Percentiles rank a stretch among this genome's conserved stretches.
phyloP scores from a whole-genome alignment of 768 basidiomycete genomes.

The Tylopilus subfusipes region DNA sequence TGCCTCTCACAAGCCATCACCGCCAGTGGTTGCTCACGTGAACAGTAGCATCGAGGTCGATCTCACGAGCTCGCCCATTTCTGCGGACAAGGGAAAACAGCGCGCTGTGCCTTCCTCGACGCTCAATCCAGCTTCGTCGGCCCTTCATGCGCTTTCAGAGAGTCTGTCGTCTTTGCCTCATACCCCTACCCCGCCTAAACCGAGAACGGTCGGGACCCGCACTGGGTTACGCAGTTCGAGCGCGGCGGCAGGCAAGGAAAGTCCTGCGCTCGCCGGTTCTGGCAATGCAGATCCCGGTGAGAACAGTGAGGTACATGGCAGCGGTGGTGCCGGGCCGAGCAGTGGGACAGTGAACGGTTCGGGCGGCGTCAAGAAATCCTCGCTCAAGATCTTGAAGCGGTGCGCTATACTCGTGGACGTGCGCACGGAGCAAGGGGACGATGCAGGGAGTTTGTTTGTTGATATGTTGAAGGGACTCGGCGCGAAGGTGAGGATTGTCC shows the following conservation, averaged over 20 bases:
- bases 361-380: conserved; percentile 27
- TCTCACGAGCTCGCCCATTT: conserved; percentile 12
- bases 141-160: conserved; percentile 58
- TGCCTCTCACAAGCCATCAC: conserved; percentile 15
- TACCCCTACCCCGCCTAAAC: conserved; percentile 32
- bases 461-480: conserved; percentile 81
- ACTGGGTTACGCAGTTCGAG: conserved; percentile 46
- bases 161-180: conserved; percentile 53
- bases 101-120: conserved; percentile 13
- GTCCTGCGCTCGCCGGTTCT: conserved; percentile 31
- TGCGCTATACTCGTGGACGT: conserved; percentile 88
- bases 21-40: conserved; percentile 1
- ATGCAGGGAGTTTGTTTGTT: conserved; percentile 75
- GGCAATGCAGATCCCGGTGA: conserved; percentile 29
- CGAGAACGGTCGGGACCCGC: conserved; percentile 44
- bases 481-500: conserved; percentile 57
- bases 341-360: conserved; percentile 20
- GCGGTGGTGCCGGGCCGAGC: conserved; percentile 16
- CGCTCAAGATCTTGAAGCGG: conserved; percentile 58
- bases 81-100: conserved; percentile 24
- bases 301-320: conserved; percentile 18
- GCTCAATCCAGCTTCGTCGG: conserved; percentile 34
- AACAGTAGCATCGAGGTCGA: conserved; percentile 10
- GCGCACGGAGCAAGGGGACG: conserved; percentile 65
- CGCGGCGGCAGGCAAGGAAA: conserved; percentile 21